Evolutionary conservation across 2,329 filamentous ascomycete species (phyloP).

Genomic region (Fusarium setosum): DNA sequence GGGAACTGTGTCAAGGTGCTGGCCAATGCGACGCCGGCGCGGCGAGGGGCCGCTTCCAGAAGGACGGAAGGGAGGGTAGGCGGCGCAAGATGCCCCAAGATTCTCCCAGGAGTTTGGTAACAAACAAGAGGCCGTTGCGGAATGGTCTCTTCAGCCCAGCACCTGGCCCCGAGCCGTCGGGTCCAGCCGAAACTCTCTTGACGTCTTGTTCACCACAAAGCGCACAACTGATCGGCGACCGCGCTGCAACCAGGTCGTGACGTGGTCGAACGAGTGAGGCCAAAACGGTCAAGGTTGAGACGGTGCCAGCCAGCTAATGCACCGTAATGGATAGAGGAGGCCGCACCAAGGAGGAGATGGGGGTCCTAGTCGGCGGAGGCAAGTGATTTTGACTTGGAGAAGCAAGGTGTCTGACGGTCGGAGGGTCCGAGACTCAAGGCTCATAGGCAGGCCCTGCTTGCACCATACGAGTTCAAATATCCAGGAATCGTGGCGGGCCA

Average conservation of each 20-base stretch:
- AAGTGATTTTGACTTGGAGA: not conserved
- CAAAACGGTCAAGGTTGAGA: conserved; percentile 12
- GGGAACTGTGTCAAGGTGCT: conserved; percentile 26
- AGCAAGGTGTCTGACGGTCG: not conserved
- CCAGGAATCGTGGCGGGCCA: not conserved
- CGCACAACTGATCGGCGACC: conserved; percentile 32
- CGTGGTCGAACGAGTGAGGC: conserved; percentile 40
- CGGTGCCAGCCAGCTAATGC: conserved; percentile 30
- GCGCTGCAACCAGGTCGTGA: conserved; percentile 38
- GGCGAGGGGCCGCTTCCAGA: conserved; percentile 39
- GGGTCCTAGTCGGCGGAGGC: not conserved
- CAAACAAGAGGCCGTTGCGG: conserved; percentile 22
- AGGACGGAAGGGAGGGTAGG: conserved; percentile 39
- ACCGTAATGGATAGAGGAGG: conserved; percentile 18
- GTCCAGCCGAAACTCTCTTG: conserved; percentile 32
- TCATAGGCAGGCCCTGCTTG: conserved; percentile 1
- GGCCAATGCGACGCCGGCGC: conserved; percentile 27
- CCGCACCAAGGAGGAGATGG: not conserved
- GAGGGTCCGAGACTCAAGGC: not conserved
- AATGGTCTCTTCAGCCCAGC: conserved; percentile 19
- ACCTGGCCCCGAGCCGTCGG: conserved; percentile 31
- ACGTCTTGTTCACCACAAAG: conserved; percentile 14
- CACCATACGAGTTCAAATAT: not conserved
- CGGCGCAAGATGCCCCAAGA: conserved; percentile 28
- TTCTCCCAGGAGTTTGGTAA: conserved; percentile 29